A percentile compares a stretch with the other conserved stretches of the same genome.
Conservation (phyloP, 1,139 yeast genomes). For the Saccharomyces hybrid region DNA sequence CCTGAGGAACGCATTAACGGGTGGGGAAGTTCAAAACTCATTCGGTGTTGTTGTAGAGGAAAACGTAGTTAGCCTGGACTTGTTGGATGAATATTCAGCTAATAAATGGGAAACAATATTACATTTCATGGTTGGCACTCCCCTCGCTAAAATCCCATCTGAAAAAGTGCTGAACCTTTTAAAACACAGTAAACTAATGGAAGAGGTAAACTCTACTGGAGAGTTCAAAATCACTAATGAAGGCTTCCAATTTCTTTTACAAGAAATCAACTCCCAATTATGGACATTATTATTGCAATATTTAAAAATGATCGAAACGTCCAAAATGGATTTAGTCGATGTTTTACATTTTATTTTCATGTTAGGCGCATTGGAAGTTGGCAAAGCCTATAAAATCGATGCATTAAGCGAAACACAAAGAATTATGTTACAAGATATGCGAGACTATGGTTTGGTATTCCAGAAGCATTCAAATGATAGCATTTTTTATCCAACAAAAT, state of each 20-base stretch:
- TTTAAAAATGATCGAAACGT: conserved; percentile 70
- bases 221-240: conserved; percentile 70
- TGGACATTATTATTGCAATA: conserved; percentile 90
- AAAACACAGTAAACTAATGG: conserved; percentile 81
- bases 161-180: conserved; percentile 57
- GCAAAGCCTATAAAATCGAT: conserved; percentile 70
- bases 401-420: conserved; percentile 74
- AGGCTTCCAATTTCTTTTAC: conserved; percentile 89
- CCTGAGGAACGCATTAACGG: conserved; percentile 77
- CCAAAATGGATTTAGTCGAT: conserved; percentile 93
- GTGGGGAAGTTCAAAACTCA: conserved; percentile 44
- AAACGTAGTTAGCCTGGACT: conserved; percentile 45
- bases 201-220: conserved; percentile 41
- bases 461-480: conserved; percentile 54
- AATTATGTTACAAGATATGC: conserved; percentile 78
- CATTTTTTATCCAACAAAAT: conserved; percentile 80
- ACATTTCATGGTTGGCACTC: conserved; percentile 96
- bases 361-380: conserved; percentile 86
- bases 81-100: conserved; percentile 73
- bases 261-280: conserved; percentile 87
- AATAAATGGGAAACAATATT: conserved; percentile 90
- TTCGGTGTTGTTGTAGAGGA: conserved; percentile 50
- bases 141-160: conserved; percentile 56
- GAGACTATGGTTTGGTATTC: conserved; percentile 88
- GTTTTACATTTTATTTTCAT: conserved; percentile 88